These are phyloP conservation scores for Ophiocordyceps robertsii DNA, from an alignment of 2,329 filamentous ascomycete genomes.

Conservation along the genomic window DNA sequence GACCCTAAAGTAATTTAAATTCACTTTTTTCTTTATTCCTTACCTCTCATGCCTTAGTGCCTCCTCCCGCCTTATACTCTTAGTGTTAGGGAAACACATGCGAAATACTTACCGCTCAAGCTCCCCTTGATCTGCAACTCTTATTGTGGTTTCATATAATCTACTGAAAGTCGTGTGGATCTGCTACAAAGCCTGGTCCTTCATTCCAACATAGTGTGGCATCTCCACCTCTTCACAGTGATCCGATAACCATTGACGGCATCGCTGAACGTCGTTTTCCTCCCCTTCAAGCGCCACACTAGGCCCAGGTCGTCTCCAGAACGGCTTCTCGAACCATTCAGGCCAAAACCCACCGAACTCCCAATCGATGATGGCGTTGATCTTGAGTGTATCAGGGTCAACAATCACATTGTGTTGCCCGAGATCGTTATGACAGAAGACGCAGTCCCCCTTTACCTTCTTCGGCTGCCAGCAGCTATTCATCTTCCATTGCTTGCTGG, in stretches of 20 bases:
- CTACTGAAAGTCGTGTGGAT: too few relatives aligned
- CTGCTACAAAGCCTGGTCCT: too few relatives aligned
- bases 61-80: too few relatives aligned
- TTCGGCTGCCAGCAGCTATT: constrained; percentile 4
- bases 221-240: constrained; percentile 3
- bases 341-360: constrained; percentile 20
- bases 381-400: constrained; percentile 11
- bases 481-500: constrained; percentile 2
- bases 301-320: constrained; percentile 6
- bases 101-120: too few relatives aligned
- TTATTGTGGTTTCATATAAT: too few relatives aligned
- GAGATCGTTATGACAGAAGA: constrained; percentile 6
- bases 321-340: constrained; percentile 8
- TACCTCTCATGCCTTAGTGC: too few relatives aligned
- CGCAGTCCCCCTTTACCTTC: constrained; percentile 3
- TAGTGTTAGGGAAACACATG: too few relatives aligned
- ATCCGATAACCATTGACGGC: constrained; percentile 1
- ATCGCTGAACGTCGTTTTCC: constrained; percentile 2
- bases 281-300: constrained; percentile 4
- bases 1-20: too few relatives aligned
- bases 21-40: too few relatives aligned
- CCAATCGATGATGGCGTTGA: constrained; percentile 20
- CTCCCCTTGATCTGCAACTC: too few relatives aligned
- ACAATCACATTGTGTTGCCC: constrained; percentile 6
- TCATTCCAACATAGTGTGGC: too few relatives aligned